Conservation (phyloP, 1,284 basidiomycete species). For the Agaricales sp. region DNA sequence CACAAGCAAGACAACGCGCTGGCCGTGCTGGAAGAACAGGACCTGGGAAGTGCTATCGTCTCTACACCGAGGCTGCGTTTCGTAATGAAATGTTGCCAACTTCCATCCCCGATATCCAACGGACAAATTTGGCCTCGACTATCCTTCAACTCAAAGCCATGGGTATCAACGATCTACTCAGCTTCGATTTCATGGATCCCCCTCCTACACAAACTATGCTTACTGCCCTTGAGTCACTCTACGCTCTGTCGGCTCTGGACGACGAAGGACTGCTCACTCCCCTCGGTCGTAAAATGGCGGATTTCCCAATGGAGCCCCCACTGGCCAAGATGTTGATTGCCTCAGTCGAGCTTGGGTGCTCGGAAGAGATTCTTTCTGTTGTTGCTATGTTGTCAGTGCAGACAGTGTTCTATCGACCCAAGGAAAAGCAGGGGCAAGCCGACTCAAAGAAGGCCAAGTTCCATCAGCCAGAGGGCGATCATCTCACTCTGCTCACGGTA, state of each 20-base stretch:
- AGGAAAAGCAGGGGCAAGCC: slow-evolving; percentile 98
- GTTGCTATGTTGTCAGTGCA: slow-evolving; percentile 98
- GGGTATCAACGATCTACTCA: slow-evolving; percentile 96
- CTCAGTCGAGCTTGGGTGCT: slow-evolving; percentile 94
- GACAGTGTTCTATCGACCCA: slow-evolving; percentile 94
- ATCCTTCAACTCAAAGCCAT: slow-evolving; percentile 97
- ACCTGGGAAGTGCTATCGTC: slow-evolving; percentile 95
- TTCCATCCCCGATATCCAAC: slow-evolving; percentile 95
- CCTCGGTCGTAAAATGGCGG: slow-evolving; percentile 97
- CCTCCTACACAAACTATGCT: slow-evolving; percentile 95
- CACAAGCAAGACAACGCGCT: slow-evolving; percentile 90
- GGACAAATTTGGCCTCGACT: slow-evolving; percentile 87
- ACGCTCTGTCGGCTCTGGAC: slow-evolving; percentile 92
- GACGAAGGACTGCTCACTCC: slow-evolving; percentile 94
- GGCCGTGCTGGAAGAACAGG: slow-evolving; percentile 97
- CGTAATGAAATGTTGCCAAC: slow-evolving; percentile 99
- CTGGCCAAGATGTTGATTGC: slow-evolving; percentile 98
- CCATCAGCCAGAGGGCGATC: slow-evolving; percentile 96
- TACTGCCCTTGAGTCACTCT: slow-evolving; percentile 88
- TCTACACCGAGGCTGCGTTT: slow-evolving; percentile 40
- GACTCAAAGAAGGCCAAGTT: slow-evolving; percentile 99
- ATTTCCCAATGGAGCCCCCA: slow-evolving; percentile 96
- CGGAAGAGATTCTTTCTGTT: slow-evolving; percentile 93
- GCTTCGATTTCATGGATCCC: slow-evolving; percentile 99
- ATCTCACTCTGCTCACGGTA: slow-evolving; percentile 89